Evolutionary conservation across 768 basidiomycete genomes (phyloP).

Genomic region (Leccinum arenicola): DNA sequence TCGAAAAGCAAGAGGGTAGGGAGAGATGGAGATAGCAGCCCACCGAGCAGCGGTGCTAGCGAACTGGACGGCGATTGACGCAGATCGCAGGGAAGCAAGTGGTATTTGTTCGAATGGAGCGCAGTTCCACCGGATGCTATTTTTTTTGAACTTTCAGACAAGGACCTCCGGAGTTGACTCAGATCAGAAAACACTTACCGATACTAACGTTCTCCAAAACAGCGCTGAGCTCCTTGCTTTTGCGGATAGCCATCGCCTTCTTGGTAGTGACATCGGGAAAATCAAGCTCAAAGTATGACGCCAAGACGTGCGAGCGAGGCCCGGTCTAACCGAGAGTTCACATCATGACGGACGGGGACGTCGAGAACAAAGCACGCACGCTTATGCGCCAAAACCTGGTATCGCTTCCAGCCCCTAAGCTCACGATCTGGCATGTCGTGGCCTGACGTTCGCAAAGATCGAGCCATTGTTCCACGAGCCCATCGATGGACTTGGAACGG

Average conservation of each 20-base stretch:
- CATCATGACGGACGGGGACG: slow-evolving; percentile 12
- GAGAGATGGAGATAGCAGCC: slow-evolving; percentile 49
- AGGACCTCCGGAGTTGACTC: not conserved
- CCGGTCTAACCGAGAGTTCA: slow-evolving; percentile 48
- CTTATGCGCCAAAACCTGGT: slow-evolving; percentile 90
- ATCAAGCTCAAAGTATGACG: slow-evolving; percentile 83
- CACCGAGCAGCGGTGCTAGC: slow-evolving; percentile 37
- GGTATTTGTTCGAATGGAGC: slow-evolving; percentile 26
- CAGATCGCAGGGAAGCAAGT: slow-evolving; percentile 77
- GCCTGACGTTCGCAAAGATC: slow-evolving; percentile 39
- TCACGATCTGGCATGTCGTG: slow-evolving; percentile 81
- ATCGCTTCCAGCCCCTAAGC: slow-evolving; percentile 93
- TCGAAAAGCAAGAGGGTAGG: slow-evolving; percentile 90
- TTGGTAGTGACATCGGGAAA: slow-evolving; percentile 81
- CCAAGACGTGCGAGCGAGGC: slow-evolving; percentile 45
- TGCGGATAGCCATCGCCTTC: slow-evolving; percentile 80
- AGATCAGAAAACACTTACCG: slow-evolving; percentile 12
- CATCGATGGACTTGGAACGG: slow-evolving; percentile 76
- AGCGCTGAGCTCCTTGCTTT: slow-evolving; percentile 43
- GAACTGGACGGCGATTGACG: slow-evolving; percentile 51
- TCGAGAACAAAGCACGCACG: slow-evolving; percentile 45
- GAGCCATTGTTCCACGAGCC: slow-evolving; percentile 67
- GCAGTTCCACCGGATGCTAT: slow-evolving; percentile 37
- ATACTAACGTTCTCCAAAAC: slow-evolving; percentile 13
- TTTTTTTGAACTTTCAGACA: slow-evolving; percentile 1